phyloP scores from a whole-genome alignment of 129 eudicot species.

The Centella asiatica region DNA sequence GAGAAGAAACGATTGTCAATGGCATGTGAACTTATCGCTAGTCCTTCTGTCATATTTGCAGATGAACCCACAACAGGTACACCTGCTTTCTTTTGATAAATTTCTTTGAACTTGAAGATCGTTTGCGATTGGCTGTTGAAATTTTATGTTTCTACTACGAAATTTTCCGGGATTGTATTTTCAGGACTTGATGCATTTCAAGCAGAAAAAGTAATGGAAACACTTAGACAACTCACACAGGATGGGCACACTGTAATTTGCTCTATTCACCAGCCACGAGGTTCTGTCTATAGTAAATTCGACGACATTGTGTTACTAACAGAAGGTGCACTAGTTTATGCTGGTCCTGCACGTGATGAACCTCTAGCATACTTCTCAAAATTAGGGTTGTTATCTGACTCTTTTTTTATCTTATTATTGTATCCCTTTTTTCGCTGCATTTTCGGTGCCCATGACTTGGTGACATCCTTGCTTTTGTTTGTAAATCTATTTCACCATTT shows the following conservation, averaged over 20 bases:
- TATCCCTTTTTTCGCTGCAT: not conserved
- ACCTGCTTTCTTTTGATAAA: slow-evolving; percentile 13
- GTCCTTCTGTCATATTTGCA: slow-evolving; percentile 96
- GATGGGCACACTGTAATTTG: slow-evolving; percentile 98
- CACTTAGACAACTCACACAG: slow-evolving; percentile 80
- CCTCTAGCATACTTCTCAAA: slow-evolving; percentile 72
- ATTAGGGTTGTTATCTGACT: slow-evolving; percentile 58
- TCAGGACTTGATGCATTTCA: slow-evolving; percentile 99
- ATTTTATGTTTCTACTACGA: not conserved
- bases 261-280: slow-evolving; percentile 98
- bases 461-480: not conserved
- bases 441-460: no score
- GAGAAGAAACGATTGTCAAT: slow-evolving; percentile 88
- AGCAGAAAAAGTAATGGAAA: slow-evolving; percentile 99
- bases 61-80: slow-evolving; percentile 99
- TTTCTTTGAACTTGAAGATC: not conserved
- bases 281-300: slow-evolving; percentile 85
- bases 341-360: slow-evolving; percentile 85
- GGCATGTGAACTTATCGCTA: slow-evolving; percentile 98
- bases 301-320: slow-evolving; percentile 90
- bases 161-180: slow-evolving; percentile 13
- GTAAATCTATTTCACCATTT: no score
- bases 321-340: slow-evolving; percentile 83
- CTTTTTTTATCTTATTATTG: slow-evolving; percentile 8
- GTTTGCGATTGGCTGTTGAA: not conserved